Conservation (phyloP, 2,329 filamentous ascomycete species). For the Chaetomium olivaceum region DNA sequence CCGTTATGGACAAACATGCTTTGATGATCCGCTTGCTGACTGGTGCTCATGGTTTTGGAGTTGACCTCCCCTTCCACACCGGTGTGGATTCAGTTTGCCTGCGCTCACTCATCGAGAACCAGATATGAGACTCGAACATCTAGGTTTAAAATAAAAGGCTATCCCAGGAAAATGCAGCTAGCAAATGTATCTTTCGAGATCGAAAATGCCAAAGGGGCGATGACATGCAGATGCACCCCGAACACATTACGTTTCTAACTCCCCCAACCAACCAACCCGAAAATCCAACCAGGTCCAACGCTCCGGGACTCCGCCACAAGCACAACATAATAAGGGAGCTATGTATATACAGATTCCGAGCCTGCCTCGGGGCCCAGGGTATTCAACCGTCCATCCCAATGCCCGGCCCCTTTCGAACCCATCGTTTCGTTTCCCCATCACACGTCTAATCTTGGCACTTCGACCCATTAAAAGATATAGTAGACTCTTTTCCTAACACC, state of each 20-base stretch:
- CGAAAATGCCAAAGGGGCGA: not conserved
- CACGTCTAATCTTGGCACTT: not conserved
- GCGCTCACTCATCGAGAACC: not conserved
- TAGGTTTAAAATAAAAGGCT: not conserved
- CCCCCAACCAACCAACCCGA: not conserved
- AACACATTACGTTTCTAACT: not conserved
- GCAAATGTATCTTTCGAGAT: not conserved
- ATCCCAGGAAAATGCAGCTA: not conserved
- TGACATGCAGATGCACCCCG: not conserved
- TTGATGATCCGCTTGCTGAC: not conserved
- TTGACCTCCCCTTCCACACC: not conserved
- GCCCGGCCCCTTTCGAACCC: not conserved
- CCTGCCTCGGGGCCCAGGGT: not conserved
- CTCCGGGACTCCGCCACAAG: slow-evolving; percentile 6
- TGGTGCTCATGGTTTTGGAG: too few relatives aligned
- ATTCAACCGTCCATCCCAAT: not conserved
- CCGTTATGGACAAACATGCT: not conserved
- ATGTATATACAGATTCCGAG: slow-evolving; percentile 9
- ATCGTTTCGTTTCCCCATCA: not conserved
- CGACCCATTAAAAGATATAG: not conserved
- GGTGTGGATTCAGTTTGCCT: not conserved
- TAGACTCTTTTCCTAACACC: too few relatives aligned
- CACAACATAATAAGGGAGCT: not conserved
- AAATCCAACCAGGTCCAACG: not conserved
- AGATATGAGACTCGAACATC: not conserved